Base-by-base conservation (phyloP, 2,329 filamentous ascomycete genomes). In the Colletotrichum liriopes region DNA sequence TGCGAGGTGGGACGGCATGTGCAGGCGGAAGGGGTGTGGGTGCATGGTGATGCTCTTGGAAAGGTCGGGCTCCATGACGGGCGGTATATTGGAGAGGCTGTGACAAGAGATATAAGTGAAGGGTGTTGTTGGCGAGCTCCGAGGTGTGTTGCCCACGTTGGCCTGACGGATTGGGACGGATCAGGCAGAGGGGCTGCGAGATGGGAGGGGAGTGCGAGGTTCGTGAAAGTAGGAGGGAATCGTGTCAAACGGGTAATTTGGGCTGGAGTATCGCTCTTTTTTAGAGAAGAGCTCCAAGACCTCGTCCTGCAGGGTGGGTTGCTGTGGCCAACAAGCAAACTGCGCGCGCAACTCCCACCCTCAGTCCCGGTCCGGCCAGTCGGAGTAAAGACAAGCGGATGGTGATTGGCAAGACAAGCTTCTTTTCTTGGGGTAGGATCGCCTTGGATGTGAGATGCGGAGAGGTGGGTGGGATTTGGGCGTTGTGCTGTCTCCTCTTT, bases 1-100 rank as follows among this genome's bases (percentile, higher is more conserved):
- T 75, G 75, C 77, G 71, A 76, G 77, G 61, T 75, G 65, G 18
- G 73, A 74, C 23, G 79, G 76, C 39, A 74, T 77, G 62, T 83
- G 82, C 23, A 85, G 77, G 39, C 82, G 80, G 73, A 85, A 84
- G n/a, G 84, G 80, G 71, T 85, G 83, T 39, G 85, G 83, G 68
- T 86, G 84, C 75, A 84, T 82, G 16, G 83, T 84, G 70, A 85
- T 82, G 71, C 80, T 82, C 74, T 82, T 81, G 54, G 79, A 81
- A 43, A 77, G 79, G 74, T 86, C 83, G 52, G 83, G 81, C 67
- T 81, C 81, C 86, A 87, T 86, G 58, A 59, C 74, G 65, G 23
- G 66, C 8, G 63, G 45, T 64, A 41, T 12, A 5, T 9, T 6
- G 23, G 37, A 41, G n/a, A 58, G 16, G 11, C 39, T 32, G 16